Evolutionary conservation across 1,284 basidiomycete genomes (phyloP), one percentile per base, ranked within the genome.

Genomic region (Apiotrichum sp.): DNA sequence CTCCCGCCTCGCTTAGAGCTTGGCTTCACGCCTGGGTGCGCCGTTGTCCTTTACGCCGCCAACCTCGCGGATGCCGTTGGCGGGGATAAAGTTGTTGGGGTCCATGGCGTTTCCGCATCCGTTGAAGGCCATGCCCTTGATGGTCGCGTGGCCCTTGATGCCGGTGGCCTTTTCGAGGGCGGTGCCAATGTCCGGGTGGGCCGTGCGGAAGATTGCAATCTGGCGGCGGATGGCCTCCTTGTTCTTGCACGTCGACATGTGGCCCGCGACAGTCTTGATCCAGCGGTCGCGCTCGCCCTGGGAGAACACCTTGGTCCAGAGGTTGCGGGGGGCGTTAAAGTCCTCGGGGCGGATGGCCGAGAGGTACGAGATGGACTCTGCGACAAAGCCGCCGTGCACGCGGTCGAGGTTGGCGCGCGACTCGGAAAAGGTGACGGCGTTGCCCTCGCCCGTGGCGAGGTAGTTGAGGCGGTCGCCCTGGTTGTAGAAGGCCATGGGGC

Each of bases 391-490:
- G 77, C 90, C 89, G 76, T 95, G 91, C 16, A 71, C 69, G 55
- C 68, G 58, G 64, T 73, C 70, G 52, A 73, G 52, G 55, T 71
- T 62, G 59, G 69, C 67, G 31, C 58, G 49, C 36, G 64, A 53
- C 9, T 66, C 58, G 45, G 61, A 57, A 62, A 72, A 70, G 50
- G 65, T 47, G 2, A 68, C 65, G 51, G 74, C 70, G 67, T 91
- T 82, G 3, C 8, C 14, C 11, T 16, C 31, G 52, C 29, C 29
- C 9, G 81, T 82, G 71, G 86, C 87, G 76, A 87, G 83, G 80
- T 95, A 96, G 80, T 89, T 90, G 58, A 91, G 88, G 43, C 89
- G 83, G 53, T 78, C 72, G 57, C 90, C 92, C 76, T 93, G 91
- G 71, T 86, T 90, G 73, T 73, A 70, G 77, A 86, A 84, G 1